A percentile compares a stretch with the other conserved stretches of the same genome.
Evolutionary conservation across 1,139 yeast genomes (phyloP).

Genomic region (Petasospora rhodanensis): DNA sequence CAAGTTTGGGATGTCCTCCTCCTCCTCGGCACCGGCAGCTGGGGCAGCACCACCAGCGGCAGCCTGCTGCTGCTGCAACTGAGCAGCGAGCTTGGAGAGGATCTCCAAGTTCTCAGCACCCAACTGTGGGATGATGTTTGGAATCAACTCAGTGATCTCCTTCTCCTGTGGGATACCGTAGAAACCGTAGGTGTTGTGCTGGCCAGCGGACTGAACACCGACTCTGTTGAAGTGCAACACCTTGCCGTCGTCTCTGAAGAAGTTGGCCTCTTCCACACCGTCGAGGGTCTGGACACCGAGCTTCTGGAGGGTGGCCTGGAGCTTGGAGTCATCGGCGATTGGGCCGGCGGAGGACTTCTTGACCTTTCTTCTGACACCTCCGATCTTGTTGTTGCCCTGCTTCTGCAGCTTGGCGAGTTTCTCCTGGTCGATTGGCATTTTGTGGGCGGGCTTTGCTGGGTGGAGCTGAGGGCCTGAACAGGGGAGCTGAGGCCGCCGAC

Average conservation of each 20-base stretch:
- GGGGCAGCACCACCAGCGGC: conserved; percentile 45
- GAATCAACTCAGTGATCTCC: conserved; percentile 88
- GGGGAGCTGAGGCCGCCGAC: too few relatives aligned
- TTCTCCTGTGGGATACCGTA: conserved; percentile 95
- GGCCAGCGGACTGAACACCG: conserved; percentile 90
- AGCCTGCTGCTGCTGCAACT: conserved; percentile 61
- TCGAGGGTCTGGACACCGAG: conserved; percentile 85
- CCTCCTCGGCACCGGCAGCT: conserved; percentile 33
- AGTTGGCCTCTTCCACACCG: conserved; percentile 94
- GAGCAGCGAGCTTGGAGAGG: conserved; percentile 87
- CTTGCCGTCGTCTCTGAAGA: conserved; percentile 94
- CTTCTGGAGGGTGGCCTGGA: conserved; percentile 86
- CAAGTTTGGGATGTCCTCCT: conserved; percentile 72
- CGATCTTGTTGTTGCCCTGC: conserved; percentile 69
- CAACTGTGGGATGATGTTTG: conserved; percentile 92
- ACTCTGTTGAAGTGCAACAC: conserved; percentile 95
- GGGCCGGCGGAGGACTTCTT: conserved; percentile 51
- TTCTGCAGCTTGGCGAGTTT: conserved; percentile 82
- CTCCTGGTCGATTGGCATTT: conserved; percentile 83
- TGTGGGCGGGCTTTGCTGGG: too few relatives aligned
- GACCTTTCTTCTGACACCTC: conserved; percentile 81
- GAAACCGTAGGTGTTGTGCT: conserved; percentile 89
- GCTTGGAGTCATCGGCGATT: conserved; percentile 82
- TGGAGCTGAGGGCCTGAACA: too few relatives aligned
- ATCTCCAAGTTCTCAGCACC: conserved; percentile 94